Conservation (phyloP, 163 green algal genomes). For the Chlamydomonas reinhardtii region DNA sequence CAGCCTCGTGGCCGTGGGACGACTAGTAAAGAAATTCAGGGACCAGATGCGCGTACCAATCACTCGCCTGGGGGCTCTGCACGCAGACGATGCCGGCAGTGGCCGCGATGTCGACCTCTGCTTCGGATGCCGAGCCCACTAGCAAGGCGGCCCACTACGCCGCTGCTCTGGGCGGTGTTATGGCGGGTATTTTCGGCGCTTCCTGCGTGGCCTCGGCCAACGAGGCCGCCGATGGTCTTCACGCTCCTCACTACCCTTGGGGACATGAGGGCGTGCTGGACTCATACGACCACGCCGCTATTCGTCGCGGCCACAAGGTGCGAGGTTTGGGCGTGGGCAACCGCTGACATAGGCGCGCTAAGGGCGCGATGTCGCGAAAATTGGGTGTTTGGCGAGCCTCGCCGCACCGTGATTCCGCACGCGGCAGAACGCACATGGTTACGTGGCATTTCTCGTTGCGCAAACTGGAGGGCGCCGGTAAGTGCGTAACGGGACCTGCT, state of each 20-base stretch:
- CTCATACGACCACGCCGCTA: conserved; percentile 94
- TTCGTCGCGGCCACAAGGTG: conserved; percentile 95
- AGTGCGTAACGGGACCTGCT: too few relatives aligned
- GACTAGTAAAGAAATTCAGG: too few relatives aligned
- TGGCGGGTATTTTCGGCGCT: conserved; percentile 60
- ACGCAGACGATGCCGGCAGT: conserved; percentile 37
- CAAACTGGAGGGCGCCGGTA: too few relatives aligned
- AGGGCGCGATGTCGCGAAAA: too few relatives aligned
- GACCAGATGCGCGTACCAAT: too few relatives aligned
- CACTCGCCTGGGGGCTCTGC: background rate
- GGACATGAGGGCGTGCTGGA: conserved; percentile 91
- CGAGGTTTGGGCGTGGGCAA: conserved; percentile 41
- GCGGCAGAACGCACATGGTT: too few relatives aligned
- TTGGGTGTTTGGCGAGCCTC: too few relatives aligned
- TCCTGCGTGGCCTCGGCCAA: conserved; percentile 71
- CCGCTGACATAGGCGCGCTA: background rate
- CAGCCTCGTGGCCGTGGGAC: too few relatives aligned
- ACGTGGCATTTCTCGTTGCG: too few relatives aligned
- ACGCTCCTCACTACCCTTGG: conserved; percentile 90
- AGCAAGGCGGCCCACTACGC: conserved; percentile 53
- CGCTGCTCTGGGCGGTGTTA: conserved; percentile 49
- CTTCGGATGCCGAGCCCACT: conserved; percentile 28
- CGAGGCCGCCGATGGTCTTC: conserved; percentile 94
- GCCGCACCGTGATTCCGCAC: too few relatives aligned
- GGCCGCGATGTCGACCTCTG: conserved; percentile 42